Percentiles rank a stretch among this genome's conserved stretches.
These are phyloP conservation scores for Pleurotus eryngii DNA, from an alignment of 768 basidiomycete genomes.

Conservation along the genomic window DNA sequence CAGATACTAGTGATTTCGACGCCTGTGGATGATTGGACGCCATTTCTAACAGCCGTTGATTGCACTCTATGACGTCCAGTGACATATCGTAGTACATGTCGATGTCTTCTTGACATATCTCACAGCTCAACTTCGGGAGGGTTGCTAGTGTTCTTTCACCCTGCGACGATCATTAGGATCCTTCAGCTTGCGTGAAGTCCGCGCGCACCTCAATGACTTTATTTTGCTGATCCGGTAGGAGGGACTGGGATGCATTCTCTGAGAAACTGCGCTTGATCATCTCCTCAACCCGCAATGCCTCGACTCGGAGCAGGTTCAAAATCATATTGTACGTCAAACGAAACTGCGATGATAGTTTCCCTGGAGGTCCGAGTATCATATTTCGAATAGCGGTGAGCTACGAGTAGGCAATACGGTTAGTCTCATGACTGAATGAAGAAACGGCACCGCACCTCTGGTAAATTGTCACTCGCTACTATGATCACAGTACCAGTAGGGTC, in stretches of 20 bases:
- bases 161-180: constrained; percentile 34
- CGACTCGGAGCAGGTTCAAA: constrained; percentile 91
- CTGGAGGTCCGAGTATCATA: constrained; percentile 95
- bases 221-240: constrained; percentile 92
- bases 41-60: constrained; percentile 59
- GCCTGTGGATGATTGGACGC: constrained; percentile 62
- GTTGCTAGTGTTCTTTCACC: constrained; percentile 64
- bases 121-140: constrained; percentile 65
- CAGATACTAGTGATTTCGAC: constrained; percentile 61
- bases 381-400: constrained; percentile 72
- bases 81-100: constrained; percentile 73
- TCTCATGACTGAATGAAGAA: too few species aligned
- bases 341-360: constrained; percentile 93
- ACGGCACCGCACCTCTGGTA: constrained; percentile 68
- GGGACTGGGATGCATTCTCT: constrained; percentile 90
- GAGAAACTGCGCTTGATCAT: constrained; percentile 99
- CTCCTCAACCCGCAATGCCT: constrained; percentile 94
- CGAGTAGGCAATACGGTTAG: background rate
- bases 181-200: constrained; percentile 4
- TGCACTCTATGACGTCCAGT: constrained; percentile 55
- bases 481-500: constrained; percentile 96
- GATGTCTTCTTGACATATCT: constrained; percentile 70
- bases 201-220: constrained; percentile 72
- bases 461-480: constrained; percentile 75
- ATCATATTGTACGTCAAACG: constrained; percentile 99